Base-by-base conservation (phyloP, 2,329 filamentous ascomycete genomes). In the Xylaria digitata region DNA sequence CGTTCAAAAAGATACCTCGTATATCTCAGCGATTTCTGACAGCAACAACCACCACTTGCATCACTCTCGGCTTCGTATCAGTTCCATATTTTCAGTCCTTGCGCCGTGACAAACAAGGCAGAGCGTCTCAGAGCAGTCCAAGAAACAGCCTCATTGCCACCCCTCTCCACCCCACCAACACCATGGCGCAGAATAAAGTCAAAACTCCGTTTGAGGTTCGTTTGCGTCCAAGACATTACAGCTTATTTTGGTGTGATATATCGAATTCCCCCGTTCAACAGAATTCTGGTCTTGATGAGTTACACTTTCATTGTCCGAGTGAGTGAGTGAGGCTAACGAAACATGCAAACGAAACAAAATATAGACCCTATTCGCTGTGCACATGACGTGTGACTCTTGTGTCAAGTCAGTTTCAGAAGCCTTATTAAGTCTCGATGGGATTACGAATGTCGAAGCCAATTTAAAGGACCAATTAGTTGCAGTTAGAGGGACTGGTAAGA, bases 341-440 rank as follows among this genome's bases (percentile, higher is more conserved):
- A 75, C 69, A 54, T 71, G 62, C 55, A 75, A 74, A 76, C 65
- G 13, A 30, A 26, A 54, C 60, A 48, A 74, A 32, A 26, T 58
- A 55, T 66, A 98, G 91, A 97, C 95, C 68, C 91, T 95, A 71
- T 98, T 98, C 80, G 94, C 95, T 70, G 96, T 98, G 73, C 94
- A 94, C 62, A 90, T 98, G 84, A 93, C 90, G 81, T 98, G 96
- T 83, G 91, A 97, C 75, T 85, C 87, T 76, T 98, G 96, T 83
- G 89, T 97, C 79, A 91, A 94, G 80, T 90, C 93, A 75, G 90
- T 99, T 78, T 93, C 93, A 75, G 87, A 87, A 70, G 90, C 93
- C 54, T 83, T 98, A 57, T 87, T 91, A 79, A 89, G 91, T 76
- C 82, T 98, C 49, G 85, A 88, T 75, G 94, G 94, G 48, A 92